Percentiles rank a stretch among this genome's conserved stretches.
Evolutionary conservation across 2,329 filamentous ascomycete species (phyloP).

Genomic region (Pseudopithomyces maydicus): DNA sequence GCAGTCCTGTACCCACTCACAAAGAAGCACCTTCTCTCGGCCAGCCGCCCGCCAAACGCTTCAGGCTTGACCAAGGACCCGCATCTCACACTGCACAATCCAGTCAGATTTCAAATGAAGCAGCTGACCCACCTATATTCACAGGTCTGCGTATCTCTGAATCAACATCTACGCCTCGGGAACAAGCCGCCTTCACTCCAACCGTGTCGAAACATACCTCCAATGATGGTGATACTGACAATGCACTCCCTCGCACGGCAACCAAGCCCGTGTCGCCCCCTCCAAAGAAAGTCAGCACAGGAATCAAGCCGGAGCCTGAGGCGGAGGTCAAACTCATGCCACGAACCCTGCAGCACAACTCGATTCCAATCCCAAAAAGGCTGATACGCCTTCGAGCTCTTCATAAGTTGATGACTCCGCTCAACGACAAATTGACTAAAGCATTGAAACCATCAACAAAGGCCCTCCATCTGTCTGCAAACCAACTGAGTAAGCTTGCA

Average conservation of each 20-base stretch:
- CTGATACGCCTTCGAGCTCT: conserved; percentile 61
- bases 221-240: conserved; percentile 5
- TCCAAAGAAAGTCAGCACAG: conserved; percentile 20
- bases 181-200: conserved; percentile 4
- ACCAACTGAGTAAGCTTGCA: conserved; percentile 70
- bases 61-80: conserved; percentile 31
- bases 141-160: conserved; percentile 29
- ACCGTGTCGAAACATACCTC: conserved; percentile 5
- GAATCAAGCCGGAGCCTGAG: conserved; percentile 46
- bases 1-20: conserved; percentile 3
- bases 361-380: conserved; percentile 43
- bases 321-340: conserved; percentile 63
- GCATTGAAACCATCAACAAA: conserved; percentile 56
- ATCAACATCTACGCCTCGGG: conserved; percentile 13
- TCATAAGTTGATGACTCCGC: conserved; percentile 67
- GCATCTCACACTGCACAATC: conserved; percentile 11
- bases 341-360: conserved; percentile 62
- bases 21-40: conserved; percentile 4
- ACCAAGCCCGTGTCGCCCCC: conserved; percentile 40
- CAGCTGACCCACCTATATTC: conserved; percentile 23
- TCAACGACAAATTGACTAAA: conserved; percentile 68
- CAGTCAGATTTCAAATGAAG: background rate
- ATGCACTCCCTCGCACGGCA: conserved; percentile 26
- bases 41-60: conserved; percentile 33
- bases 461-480: conserved; percentile 64